Evolutionary conservation across 352 stramenopile species (phyloP), one percentile per base, ranked within the genome.

Genomic region (Bremia lactucae): DNA sequence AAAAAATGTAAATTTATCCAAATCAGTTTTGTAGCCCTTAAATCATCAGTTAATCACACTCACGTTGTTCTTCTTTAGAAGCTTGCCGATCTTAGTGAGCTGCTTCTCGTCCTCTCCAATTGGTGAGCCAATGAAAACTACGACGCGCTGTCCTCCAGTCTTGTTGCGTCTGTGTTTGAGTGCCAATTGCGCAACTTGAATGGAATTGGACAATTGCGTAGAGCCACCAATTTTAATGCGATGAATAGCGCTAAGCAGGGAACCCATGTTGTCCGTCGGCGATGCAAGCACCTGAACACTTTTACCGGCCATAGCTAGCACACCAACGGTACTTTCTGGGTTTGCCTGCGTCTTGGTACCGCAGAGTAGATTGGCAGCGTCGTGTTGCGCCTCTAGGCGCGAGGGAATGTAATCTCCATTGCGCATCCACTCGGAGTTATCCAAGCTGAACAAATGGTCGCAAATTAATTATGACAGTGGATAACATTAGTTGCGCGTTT

Each of bases 381-480:
- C 96, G 56, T 97, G 83, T 63, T 99, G 96, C 4, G 95, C 95
- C 55, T 98, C 94, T 39, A 99, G 72, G 41, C 96, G 90, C 39
- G 94, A 97, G 35, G 96, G 96, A 53, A 97, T 87, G 79, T 98
- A 99, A 70, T 99, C 96, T 31, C 96, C 96, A 70, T 99, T 99
- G 31, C 96, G 87, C 95, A 98, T 98, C 77, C 84, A 97, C 66
- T 98, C 92, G 50, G 91, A 98, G 62, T 96, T 98, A 68, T 98
- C 95, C 56, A 98, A 52, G 47, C 78, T 91, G 42, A 11, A 23
- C 13, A 3, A 23, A 28, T 10, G 42, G 21, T 18, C 39, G 39
- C 15, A 49, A 29, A 29, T 22, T n/a, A n/a, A n/a, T n/a, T n/a
- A n/a, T n/a, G n/a, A n/a, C n/a, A n/a, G n/a, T n/a, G n/a, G 53